Percentiles rank a stretch among this genome's conserved stretches.
These are phyloP conservation scores for Danielia reshetovae DNA, from an alignment of 805 yeast genomes.

Conservation along the genomic window DNA sequence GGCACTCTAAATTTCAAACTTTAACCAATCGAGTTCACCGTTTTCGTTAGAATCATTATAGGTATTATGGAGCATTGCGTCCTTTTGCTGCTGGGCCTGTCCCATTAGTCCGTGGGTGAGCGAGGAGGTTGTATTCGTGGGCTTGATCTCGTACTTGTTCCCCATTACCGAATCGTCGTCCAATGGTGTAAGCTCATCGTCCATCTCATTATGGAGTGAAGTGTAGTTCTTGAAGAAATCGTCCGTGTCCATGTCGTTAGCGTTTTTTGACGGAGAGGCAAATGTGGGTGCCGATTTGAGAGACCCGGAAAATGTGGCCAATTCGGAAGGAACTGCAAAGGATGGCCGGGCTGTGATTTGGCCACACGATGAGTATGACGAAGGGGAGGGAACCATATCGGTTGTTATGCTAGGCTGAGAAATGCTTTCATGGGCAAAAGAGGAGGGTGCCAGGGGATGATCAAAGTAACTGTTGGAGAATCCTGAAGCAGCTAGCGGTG, in stretches of 20 bases:
- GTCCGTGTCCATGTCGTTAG: constrained; percentile 10
- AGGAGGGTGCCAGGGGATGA: constrained; percentile 3
- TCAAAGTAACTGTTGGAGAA: constrained; percentile 20
- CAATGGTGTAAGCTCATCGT: constrained; percentile 10
- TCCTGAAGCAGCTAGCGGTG: constrained; percentile 21
- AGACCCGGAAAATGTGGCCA: constrained; percentile 3
- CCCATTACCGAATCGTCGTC: constrained; percentile 12
- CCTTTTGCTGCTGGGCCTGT: not conserved
- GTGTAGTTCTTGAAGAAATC: constrained; percentile 23
- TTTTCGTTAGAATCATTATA: constrained; percentile 10
- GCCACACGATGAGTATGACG: constrained; percentile 8
- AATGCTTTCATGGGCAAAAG: not conserved
- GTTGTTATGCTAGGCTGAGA: constrained; percentile 4
- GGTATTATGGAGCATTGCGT: not conserved
- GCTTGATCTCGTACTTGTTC: constrained; percentile 12
- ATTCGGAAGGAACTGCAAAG: constrained; percentile 12
- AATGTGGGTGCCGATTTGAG: constrained; percentile 1
- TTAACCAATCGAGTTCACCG: constrained; percentile 30
- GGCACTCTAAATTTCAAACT: constrained; percentile 24
- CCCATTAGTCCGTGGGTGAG: constrained; percentile 17
- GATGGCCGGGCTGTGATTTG: constrained; percentile 6
- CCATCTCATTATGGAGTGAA: constrained; percentile 15
- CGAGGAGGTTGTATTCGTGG: constrained; percentile 10
- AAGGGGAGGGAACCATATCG: constrained; percentile 11
- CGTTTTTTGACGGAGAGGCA: constrained; percentile 11